phyloP scores from a whole-genome alignment of 805 yeast genomes.

The Suhomyces vadensis region DNA sequence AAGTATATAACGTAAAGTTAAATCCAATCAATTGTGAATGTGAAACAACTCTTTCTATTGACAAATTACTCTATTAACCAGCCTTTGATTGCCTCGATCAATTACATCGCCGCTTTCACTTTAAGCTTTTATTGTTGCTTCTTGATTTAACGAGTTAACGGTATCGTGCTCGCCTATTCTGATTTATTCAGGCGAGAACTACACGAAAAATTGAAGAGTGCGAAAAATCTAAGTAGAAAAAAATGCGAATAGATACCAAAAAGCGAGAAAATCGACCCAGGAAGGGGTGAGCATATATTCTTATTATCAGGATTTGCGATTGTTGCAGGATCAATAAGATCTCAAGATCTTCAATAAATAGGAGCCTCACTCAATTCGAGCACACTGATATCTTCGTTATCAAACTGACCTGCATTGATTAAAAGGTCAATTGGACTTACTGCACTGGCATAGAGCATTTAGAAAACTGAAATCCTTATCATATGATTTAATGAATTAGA shows the following conservation, averaged over 20 bases:
- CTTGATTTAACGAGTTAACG: constrained; percentile 1
- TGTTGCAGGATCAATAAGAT: too few species aligned
- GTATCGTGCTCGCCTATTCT: not conserved
- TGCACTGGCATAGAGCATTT: not conserved
- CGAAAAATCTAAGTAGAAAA: not conserved
- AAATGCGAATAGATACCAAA: not conserved
- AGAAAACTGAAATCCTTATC: not conserved
- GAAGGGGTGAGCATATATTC: too few species aligned
- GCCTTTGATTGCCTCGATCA: not conserved
- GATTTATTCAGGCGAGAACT: constrained; percentile 1
- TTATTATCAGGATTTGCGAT: not conserved
- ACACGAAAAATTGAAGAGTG: not conserved
- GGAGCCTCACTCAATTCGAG: too few species aligned
- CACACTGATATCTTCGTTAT: too few species aligned
- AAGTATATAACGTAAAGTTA: too few species aligned
- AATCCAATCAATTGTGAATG: too few species aligned
- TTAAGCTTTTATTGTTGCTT: not conserved
- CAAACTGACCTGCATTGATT: too few species aligned
- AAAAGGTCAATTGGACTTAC: too few species aligned
- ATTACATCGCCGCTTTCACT: not conserved
- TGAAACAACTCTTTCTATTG: too few species aligned
- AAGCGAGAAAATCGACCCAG: too few species aligned
- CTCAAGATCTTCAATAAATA: too few species aligned
- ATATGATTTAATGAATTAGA: not conserved
- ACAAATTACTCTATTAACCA: not conserved